These are phyloP conservation scores for Ophiostoma piceae DNA, from an alignment of 2,329 filamentous ascomycete genomes.

Conservation along the genomic window DNA sequence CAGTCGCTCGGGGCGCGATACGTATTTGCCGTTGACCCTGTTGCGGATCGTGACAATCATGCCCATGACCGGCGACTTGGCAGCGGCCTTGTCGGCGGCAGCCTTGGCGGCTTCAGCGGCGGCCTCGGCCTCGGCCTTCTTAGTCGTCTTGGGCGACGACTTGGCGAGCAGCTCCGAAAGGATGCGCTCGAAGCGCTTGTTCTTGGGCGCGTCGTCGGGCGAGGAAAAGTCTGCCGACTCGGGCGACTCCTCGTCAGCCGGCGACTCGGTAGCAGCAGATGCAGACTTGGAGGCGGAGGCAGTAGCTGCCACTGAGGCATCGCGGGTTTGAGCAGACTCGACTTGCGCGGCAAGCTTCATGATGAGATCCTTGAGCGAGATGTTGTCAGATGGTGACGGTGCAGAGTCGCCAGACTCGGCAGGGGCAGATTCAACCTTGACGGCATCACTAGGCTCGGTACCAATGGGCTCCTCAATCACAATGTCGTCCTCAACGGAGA, in stretches of 20 bases:
- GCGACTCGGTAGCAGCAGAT: neutral
- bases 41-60: slow-evolving; percentile 66
- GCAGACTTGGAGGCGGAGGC: neutral
- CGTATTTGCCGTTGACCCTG: slow-evolving; percentile 60
- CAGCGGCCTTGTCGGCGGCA: slow-evolving; percentile 18
- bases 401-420: neutral
- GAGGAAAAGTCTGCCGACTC: neutral
- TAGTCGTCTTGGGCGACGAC: slow-evolving; percentile 29
- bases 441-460: neutral
- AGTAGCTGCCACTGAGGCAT: neutral
- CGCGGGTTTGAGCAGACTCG: slow-evolving; percentile 33
- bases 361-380: slow-evolving; percentile 46
- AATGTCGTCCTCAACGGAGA: neutral
- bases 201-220: slow-evolving; percentile 35
- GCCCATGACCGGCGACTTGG: slow-evolving; percentile 35
- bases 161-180: slow-evolving; percentile 45
- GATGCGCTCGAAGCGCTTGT: slow-evolving; percentile 48
- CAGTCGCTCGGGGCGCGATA: slow-evolving; percentile 55
- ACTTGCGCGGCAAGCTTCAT: slow-evolving; percentile 46
- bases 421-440: neutral
- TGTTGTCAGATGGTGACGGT: neutral
- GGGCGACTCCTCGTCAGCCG: neutral
- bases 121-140: neutral
- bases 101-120: neutral
- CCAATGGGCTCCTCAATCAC: neutral